Percentiles rank a stretch among this genome's conserved stretches.
These are phyloP conservation scores for Teratosphaeria nubilosa DNA, from an alignment of 2,329 filamentous ascomycete genomes.

Conservation along the genomic window DNA sequence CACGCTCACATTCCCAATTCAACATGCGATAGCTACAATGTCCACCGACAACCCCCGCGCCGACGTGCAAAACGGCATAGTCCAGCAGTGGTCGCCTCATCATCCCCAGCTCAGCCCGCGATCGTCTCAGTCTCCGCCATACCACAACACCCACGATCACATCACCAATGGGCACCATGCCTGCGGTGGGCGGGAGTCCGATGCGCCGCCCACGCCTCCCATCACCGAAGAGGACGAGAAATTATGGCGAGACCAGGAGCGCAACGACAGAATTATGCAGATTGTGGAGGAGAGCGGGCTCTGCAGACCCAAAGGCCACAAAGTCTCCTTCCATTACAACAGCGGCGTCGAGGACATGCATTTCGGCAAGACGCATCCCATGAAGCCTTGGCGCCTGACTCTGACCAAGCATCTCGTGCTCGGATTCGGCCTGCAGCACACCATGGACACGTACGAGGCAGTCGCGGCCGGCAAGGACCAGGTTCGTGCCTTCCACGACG, in stretches of 20 bases:
- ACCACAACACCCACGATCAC: not conserved
- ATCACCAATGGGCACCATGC: not conserved
- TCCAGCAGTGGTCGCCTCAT: slow-evolving; percentile 18
- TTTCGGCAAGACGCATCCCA: slow-evolving; percentile 92
- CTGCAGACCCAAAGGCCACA: slow-evolving; percentile 71
- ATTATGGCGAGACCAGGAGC: slow-evolving; percentile 24
- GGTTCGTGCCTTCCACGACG: slow-evolving; percentile 74
- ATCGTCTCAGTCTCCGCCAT: slow-evolving; percentile 10
- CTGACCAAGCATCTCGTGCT: slow-evolving; percentile 91
- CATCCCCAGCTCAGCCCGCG: slow-evolving; percentile 7
- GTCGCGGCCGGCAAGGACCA: slow-evolving; percentile 80
- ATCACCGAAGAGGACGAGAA: slow-evolving; percentile 41
- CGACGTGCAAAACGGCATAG: slow-evolving; percentile 18
- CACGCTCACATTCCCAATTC: not conserved
- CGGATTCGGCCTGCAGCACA: slow-evolving; percentile 89
- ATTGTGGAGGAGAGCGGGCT: slow-evolving; percentile 55
- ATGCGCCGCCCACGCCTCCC: slow-evolving; percentile 25
- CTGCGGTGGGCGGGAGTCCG: slow-evolving; percentile 2
- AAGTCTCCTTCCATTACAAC: slow-evolving; percentile 91
- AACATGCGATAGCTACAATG: slow-evolving; percentile 17
- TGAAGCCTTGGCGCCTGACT: slow-evolving; percentile 97
- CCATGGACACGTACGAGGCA: slow-evolving; percentile 89
- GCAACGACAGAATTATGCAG: slow-evolving; percentile 43
- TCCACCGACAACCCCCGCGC: slow-evolving; percentile 13
- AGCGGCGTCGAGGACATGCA: slow-evolving; percentile 92